A percentile compares a stretch with the other conserved stretches of the same genome.
Evolutionary conservation across 2,329 filamentous ascomycete species (phyloP).

Genomic region (Bipolaris bicolor): DNA sequence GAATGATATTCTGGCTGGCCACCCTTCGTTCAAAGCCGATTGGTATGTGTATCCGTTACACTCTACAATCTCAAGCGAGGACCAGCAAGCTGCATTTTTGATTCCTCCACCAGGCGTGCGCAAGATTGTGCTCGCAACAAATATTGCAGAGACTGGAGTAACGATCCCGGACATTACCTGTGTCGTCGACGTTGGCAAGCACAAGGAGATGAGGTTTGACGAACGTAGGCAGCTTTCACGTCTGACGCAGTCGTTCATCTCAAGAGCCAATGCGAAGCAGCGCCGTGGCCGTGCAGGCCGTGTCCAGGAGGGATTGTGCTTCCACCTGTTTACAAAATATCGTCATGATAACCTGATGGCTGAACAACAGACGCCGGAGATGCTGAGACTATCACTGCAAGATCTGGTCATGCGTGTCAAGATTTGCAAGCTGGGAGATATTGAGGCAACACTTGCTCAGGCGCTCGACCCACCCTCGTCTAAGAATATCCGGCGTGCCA

Average conservation of each 20-base stretch:
- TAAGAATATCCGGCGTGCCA: conserved; percentile 90
- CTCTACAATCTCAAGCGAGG: conserved; percentile 92
- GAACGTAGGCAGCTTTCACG: conserved; percentile 89
- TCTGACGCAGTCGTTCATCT: conserved; percentile 93
- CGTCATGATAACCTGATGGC: conserved; percentile 83
- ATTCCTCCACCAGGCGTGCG: conserved; percentile 80
- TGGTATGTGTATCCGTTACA: conserved; percentile 93
- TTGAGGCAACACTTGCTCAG: conserved; percentile 85
- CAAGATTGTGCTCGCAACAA: conserved; percentile 96
- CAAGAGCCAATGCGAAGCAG: conserved; percentile 93
- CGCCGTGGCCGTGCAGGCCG: conserved; percentile 90
- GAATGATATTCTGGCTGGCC: conserved; percentile 81
- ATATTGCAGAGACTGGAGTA: conserved; percentile 98
- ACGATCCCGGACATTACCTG: conserved; percentile 98
- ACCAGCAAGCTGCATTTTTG: conserved; percentile 91
- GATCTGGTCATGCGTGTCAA: conserved; percentile 96
- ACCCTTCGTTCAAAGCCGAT: conserved; percentile 73
- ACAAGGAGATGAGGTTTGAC: conserved; percentile 96
- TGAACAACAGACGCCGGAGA: conserved; percentile 94
- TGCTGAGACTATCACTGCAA: conserved; percentile 91
- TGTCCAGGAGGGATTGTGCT: conserved; percentile 93
- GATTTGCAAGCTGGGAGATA: conserved; percentile 93
- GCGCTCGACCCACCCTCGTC: conserved; percentile 88
- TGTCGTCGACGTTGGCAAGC: conserved; percentile 94
- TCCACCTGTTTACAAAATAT: conserved; percentile 91